Evolutionary conservation across 1,284 basidiomycete genomes (phyloP).

Genomic region (Sutorius eximius): DNA sequence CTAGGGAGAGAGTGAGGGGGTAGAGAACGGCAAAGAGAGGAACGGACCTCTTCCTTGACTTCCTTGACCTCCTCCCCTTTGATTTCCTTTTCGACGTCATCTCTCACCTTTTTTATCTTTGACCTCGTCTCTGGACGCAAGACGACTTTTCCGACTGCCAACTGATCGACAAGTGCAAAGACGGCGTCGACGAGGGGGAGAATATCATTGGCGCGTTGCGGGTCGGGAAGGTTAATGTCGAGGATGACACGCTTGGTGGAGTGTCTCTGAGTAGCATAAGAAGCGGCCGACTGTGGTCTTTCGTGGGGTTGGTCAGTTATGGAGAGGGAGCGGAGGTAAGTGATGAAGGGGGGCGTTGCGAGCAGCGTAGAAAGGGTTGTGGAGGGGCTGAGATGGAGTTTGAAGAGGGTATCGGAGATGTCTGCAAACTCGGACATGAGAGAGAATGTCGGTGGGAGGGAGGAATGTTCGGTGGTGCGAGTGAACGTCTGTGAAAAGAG

Average conservation of each 20-base stretch:
- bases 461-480: slow-evolving; percentile 67
- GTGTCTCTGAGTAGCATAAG: slow-evolving; percentile 29
- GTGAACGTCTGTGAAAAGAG: slow-evolving; percentile 63
- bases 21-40: background rate
- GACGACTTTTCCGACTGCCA: slow-evolving; percentile 48
- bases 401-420: slow-evolving; percentile 76
- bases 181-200: slow-evolving; percentile 61
- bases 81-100: slow-evolving; percentile 66
- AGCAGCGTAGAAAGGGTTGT: slow-evolving; percentile 60
- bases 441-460: slow-evolving; percentile 58
- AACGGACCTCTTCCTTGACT: slow-evolving; percentile 66
- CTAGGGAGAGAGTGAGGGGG: slow-evolving; percentile 28
- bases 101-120: slow-evolving; percentile 72
- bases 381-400: slow-evolving; percentile 46
- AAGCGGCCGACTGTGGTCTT: slow-evolving; percentile 50
- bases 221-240: slow-evolving; percentile 58
- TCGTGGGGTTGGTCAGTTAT: slow-evolving; percentile 82
- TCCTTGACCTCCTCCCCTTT: slow-evolving; percentile 70
- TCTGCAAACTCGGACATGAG: slow-evolving; percentile 85
- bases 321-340: slow-evolving; percentile 77
- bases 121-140: slow-evolving; percentile 78
- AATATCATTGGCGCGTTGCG: slow-evolving; percentile 48
- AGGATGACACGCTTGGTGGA: slow-evolving; percentile 74
- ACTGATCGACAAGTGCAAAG: slow-evolving; percentile 73
- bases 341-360: slow-evolving; percentile 61